phyloP scores from a whole-genome alignment of 2,329 filamentous ascomycete species.

The Bipolaris oryzae region DNA sequence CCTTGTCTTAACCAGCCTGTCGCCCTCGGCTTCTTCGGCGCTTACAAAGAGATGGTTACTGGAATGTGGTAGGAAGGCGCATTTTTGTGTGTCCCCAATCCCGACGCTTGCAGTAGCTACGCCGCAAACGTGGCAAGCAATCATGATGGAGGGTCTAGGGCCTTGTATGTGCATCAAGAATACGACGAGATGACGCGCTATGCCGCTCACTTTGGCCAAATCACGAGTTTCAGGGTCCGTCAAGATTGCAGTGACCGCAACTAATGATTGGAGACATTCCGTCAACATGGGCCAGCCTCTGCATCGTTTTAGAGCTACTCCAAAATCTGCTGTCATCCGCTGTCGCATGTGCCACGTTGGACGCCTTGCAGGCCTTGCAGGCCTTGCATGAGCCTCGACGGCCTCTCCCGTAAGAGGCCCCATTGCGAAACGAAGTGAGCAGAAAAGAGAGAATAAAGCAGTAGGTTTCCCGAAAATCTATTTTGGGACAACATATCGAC shows the following conservation, averaged over 20 bases:
- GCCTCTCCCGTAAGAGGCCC: slow-evolving; percentile 1
- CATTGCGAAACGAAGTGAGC: neutral
- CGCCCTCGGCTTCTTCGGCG: neutral
- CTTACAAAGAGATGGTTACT: neutral
- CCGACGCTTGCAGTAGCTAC: neutral
- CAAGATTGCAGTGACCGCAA: neutral
- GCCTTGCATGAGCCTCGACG: slow-evolving; percentile 8
- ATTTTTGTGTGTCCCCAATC: neutral
- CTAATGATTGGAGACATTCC: neutral
- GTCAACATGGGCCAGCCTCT: neutral
- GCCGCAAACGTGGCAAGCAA: neutral
- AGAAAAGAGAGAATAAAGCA: neutral
- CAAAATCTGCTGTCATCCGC: slow-evolving; percentile 2
- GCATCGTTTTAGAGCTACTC: neutral
- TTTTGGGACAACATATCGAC: neutral
- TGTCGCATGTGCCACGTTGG: slow-evolving; percentile 8
- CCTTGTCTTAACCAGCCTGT: neutral
- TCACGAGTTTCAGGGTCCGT: neutral
- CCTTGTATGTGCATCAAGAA: neutral
- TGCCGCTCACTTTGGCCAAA: neutral
- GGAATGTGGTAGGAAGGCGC: neutral
- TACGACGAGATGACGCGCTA: neutral
- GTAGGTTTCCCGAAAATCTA: neutral
- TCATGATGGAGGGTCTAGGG: neutral
- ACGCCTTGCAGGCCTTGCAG: slow-evolving; percentile 16